Conservation (phyloP, 139 green algal species). For the Auxenochlorella protothecoides region DNA sequence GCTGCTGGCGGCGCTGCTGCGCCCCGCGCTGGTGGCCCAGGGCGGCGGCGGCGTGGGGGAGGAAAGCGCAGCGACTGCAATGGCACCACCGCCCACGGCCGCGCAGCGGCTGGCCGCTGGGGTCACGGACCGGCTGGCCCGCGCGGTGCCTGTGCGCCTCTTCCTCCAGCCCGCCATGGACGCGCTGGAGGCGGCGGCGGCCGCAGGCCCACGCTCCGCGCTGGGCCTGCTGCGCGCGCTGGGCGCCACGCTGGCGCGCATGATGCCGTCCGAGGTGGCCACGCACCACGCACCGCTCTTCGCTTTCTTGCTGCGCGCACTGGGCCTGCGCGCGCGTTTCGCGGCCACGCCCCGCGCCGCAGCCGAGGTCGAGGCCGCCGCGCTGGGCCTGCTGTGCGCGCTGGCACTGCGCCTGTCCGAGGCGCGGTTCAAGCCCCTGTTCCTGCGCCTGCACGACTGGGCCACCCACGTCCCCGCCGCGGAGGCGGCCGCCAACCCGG, state of each 20-base stretch:
- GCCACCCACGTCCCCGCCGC: slow-evolving; percentile 12
- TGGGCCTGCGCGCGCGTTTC: slow-evolving; percentile 58
- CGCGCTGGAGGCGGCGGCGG: slow-evolving; percentile 10
- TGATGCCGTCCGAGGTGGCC: slow-evolving; percentile 44
- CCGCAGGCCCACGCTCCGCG: slow-evolving; percentile 14
- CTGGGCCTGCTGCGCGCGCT: slow-evolving; percentile 37
- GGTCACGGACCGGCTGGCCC: neutral
- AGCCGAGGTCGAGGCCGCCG: slow-evolving; percentile 34
- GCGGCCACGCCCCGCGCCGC: slow-evolving; percentile 4
- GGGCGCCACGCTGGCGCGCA: slow-evolving; percentile 31
- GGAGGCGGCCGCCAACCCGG: slow-evolving; percentile 11
- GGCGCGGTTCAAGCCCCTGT: slow-evolving; percentile 80
- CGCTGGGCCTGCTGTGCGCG: slow-evolving; percentile 42
- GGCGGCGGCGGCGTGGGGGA: too few relatives aligned
- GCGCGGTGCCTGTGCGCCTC: neutral
- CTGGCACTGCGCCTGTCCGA: slow-evolving; percentile 86
- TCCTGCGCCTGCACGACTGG: slow-evolving; percentile 82
- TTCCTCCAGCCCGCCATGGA: neutral
- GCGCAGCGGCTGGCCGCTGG: too few relatives aligned
- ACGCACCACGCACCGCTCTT: slow-evolving; percentile 50
- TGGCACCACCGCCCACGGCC: too few relatives aligned
- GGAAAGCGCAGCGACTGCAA: too few relatives aligned
- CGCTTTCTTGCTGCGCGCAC: slow-evolving; percentile 52
- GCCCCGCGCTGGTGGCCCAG: slow-evolving; percentile 14
- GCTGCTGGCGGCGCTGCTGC: slow-evolving; percentile 50